Evolutionary conservation across 2,329 filamentous ascomycete genomes (phyloP).

Genomic region (Zopfia rhizophila): DNA sequence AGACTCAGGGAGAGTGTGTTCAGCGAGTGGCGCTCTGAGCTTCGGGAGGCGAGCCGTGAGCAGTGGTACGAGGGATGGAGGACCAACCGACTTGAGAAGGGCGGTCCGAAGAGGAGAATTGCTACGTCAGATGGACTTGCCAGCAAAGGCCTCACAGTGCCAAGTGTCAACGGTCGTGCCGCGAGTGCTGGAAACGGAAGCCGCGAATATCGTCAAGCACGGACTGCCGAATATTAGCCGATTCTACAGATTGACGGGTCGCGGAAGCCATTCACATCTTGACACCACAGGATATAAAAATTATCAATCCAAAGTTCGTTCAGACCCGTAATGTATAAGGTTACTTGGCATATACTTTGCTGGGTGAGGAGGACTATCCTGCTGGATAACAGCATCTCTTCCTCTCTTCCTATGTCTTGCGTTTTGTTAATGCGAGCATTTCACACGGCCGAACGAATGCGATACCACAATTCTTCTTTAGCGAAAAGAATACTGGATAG

Average conservation of each 20-base stretch:
- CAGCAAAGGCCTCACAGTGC: conserved; percentile 35
- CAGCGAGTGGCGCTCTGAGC: conserved; percentile 88
- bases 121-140: conserved; percentile 43
- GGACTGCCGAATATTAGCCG: conserved; percentile 30
- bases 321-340: too few relatives aligned
- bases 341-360: too few relatives aligned
- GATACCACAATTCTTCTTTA: too few relatives aligned
- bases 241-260: too few relatives aligned
- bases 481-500: conserved; percentile 14
- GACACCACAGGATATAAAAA: too few relatives aligned
- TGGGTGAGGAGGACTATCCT: too few relatives aligned
- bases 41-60: conserved; percentile 89
- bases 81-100: conserved; percentile 63
- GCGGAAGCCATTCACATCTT: too few relatives aligned
- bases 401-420: too few relatives aligned
- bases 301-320: too few relatives aligned
- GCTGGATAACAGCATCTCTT: too few relatives aligned
- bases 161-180: conserved; percentile 44
- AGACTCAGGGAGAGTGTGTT: conserved; percentile 93
- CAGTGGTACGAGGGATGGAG: conserved; percentile 98
- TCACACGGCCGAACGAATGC: too few relatives aligned
- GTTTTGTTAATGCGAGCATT: too few relatives aligned
- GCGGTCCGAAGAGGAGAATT: conserved; percentile 32
- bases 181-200: conserved; percentile 32
- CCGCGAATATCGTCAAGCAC: conserved; percentile 40